Base-by-base conservation (phyloP, 345 rosid genomes). In the Rhodamnia rubescens region DNA sequence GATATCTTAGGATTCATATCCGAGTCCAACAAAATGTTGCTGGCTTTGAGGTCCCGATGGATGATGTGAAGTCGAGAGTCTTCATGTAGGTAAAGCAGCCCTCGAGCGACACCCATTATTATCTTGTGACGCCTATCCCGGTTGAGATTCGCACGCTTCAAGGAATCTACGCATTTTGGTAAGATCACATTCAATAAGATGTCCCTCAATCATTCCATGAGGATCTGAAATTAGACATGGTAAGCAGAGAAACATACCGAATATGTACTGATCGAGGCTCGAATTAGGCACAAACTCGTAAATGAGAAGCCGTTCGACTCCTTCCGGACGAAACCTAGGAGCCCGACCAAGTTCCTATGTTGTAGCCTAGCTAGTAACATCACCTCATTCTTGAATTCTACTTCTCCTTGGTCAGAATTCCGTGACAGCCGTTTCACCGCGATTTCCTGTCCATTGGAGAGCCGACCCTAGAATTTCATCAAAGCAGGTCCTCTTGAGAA, bases 41-140 rank as follows among this genome's bases (percentile, higher is more conserved):
- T 85, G 1, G 92, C 92, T 69, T 93, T 93, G 2, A 93, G 83
- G 44, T 93, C 92, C 4, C 93, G 89, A 24, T 91, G 95, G n/a
- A 92, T 89, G 27, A 93, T 90, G 20, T 92, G 74, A 2, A 88
- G 85, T 5, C 91, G 83, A 56, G 92, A 92, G 22, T 92, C 91
- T 51, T 92, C 91, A 2, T 93, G 93, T 56, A 93, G 91, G 85
- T 92, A 93, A 9, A 91, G 86, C 36, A 93, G 81, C 2, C 95
- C 93, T 50, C 89, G 61, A 20, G 91, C 91, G 14, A 92, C 86
- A 54, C 93, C 93, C 21, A 57, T 83, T 1, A 93, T 87, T 6
- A 93, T 91, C 42, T 89, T 87, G 84, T 90, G 86, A 10, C 91
- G 88, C 24, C 6, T 89, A 69, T 86, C 87, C 92, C 93, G 88